Evolutionary conservation across 768 basidiomycete species (phyloP), one percentile per base, ranked within the genome.

Genomic region (Suillus lakei): DNA sequence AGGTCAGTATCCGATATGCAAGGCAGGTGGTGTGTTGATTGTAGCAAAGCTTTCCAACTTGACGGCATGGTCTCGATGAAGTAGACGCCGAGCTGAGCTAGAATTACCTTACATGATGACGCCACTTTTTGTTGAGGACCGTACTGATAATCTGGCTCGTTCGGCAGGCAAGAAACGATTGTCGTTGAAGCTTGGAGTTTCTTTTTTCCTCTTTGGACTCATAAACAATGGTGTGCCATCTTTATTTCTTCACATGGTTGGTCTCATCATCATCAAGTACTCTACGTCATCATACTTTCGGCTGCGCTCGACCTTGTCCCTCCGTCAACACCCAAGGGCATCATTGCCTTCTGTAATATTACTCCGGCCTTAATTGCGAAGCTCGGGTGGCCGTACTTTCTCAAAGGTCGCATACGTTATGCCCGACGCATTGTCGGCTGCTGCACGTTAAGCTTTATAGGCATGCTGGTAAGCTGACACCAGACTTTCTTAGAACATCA

Each of bases 231-330:
- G 95, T 92, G 74, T 64, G 64, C 12, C 21, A 43, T 34, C 15
- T 41, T 64, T 39, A 4, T 3, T 39, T 64, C 9, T 16, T 26
- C 7, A 30, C 21, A n/a, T 26, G 28, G 13, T 7, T 39, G 38
- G 9, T 32, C 23, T 28, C 36, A 41, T 56, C 6, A 23, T 46
- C 10, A 34, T 64, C 0, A 67, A 95, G 95, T 98, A 5, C 83
- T 97, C 64, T 98, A 99, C 78, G 97, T 99, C 43, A 92, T 99
- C 66, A 98, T 99, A 67, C 86, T 99, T 23, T 97, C 95, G 1
- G 97, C 97, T 7, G 98, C 98, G 1, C 82, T 98, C 4, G 98
- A 99, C 73, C 85, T 99, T 4, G 96, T 98, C 2, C 92, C 95
- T 9, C 89, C 93, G 2, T 86, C 91, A 2, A 97, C 95, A 0